Conservation (phyloP, 1,139 yeast genomes). For the Chernovozyma aurita region DNA sequence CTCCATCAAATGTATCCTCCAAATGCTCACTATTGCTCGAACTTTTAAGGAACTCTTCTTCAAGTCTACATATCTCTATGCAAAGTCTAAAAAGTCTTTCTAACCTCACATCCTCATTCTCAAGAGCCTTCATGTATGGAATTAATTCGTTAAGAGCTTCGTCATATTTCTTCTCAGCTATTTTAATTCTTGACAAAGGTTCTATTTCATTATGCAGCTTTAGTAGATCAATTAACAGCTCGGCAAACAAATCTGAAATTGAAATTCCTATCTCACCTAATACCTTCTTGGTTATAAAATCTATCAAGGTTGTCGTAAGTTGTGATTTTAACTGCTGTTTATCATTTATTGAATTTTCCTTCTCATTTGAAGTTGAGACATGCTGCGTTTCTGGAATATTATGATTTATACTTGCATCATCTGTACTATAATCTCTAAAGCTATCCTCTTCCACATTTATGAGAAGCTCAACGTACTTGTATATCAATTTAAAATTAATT, state of each 20-base stretch:
- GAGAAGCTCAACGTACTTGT: conserved; percentile 29
- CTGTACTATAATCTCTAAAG: background rate
- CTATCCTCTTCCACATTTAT: too few species aligned
- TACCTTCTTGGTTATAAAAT: background rate
- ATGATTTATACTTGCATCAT: background rate
- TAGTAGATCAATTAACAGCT: background rate
- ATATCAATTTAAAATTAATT: conserved; percentile 23
- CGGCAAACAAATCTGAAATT: background rate
- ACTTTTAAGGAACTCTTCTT: background rate
- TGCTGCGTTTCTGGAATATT: background rate
- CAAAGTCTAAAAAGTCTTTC: background rate
- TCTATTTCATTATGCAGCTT: background rate
- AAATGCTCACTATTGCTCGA: background rate
- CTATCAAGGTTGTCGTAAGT: background rate
- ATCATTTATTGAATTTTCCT: background rate
- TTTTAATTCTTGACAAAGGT: background rate
- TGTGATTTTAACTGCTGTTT: background rate
- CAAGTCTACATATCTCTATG: background rate
- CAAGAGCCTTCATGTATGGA: background rate
- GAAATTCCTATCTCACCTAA: background rate
- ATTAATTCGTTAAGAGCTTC: conserved; percentile 1
- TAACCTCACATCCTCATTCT: background rate
- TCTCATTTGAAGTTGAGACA: background rate
- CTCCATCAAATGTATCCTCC: conserved; percentile 10
- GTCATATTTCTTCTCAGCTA: background rate